A percentile compares a stretch with the other conserved stretches of the same genome.
Conservation (phyloP, 257 asterid species). For the Craterostigma plantagineum region DNA sequence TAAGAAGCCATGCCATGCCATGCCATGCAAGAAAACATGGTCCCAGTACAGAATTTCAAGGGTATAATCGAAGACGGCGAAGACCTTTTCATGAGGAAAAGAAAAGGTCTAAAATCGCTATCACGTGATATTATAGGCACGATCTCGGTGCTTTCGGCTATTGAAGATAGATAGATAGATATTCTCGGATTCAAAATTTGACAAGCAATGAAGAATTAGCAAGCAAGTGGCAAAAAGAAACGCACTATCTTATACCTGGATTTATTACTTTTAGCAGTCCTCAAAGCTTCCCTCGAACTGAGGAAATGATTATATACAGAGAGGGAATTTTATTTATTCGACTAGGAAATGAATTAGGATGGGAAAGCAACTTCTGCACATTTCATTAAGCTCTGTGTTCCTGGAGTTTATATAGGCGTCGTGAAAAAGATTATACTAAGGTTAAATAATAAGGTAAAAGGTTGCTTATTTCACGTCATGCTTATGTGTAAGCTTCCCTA, state of each 20-base stretch:
- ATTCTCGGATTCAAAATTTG: too few species aligned
- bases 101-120: too few species aligned
- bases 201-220: too few species aligned
- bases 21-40: not conserved
- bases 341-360: slow-evolving; percentile 6
- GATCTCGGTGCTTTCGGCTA: too few species aligned
- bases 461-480: slow-evolving; percentile 12
- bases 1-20: not conserved
- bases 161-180: too few species aligned
- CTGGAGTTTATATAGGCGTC: slow-evolving; percentile 20
- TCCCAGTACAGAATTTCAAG: too few species aligned
- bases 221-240: not conserved
- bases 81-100: too few species aligned
- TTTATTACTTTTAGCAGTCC: slow-evolving; percentile 11
- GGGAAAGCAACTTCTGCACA: slow-evolving; percentile 43
- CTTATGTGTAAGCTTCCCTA: slow-evolving; percentile 22
- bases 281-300: slow-evolving; percentile 12
- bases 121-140: too few species aligned
- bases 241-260: slow-evolving; percentile 12
- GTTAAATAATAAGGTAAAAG: slow-evolving; percentile 7
- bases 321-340: slow-evolving; percentile 24
- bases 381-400: slow-evolving; percentile 6
- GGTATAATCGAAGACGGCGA: too few species aligned
- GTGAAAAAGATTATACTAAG: slow-evolving; percentile 1
- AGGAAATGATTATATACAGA: slow-evolving; percentile 21